Evolutionary conservation across 2,329 filamentous ascomycete genomes (phyloP), one percentile per base, ranked within the genome.

Genomic region (Stemphylium beticola): DNA sequence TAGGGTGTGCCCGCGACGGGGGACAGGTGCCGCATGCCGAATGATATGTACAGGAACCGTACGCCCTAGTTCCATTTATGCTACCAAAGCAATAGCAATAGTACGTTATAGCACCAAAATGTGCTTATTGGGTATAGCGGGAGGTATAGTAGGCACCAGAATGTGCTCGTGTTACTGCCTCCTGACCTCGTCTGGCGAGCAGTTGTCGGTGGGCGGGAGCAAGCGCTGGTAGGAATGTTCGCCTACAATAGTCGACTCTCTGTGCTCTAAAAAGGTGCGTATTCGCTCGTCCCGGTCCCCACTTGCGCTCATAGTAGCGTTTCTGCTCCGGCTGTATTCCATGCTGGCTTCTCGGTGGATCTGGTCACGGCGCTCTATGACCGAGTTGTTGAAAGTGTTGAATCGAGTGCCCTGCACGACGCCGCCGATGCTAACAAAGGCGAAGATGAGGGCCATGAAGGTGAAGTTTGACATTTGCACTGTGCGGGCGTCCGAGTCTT

Each of bases 391-490:
- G 51, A 85, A 82, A 29, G 83, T 81, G 36, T 83, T 87, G 11
- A 90, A 88, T 57, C 90, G 82, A 3, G 85, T 87, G 32, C 87
- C 86, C 74, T 96, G 92, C 10, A 87, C 83, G 56, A 91, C 82
- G 15, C 87, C 87, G 0, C 88, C 92, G 10, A 93, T 75, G 10
- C 89, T 77, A 11, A 90, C 85, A 32, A 92, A 81, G 3, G 87
- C 76, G 26, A 91, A 77, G 6, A 98, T 78, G n/a, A 96, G 75
- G 5, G 85, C 79, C 7, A 88, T 84, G 70, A 98, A 98, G 11
- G 87, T 83, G 37, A 87, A 85, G 69, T 96, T 96, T 54, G 89
- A 90, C 77, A 93, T 87, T 75, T 87, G 90, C 47, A 87, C 65
- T 83, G 83, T 59, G 71, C 73, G 61, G 67, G 67, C 68, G 62